Evolutionary conservation across 2,329 filamentous ascomycete species (phyloP).

Genomic region (Aureobasidium sp.): DNA sequence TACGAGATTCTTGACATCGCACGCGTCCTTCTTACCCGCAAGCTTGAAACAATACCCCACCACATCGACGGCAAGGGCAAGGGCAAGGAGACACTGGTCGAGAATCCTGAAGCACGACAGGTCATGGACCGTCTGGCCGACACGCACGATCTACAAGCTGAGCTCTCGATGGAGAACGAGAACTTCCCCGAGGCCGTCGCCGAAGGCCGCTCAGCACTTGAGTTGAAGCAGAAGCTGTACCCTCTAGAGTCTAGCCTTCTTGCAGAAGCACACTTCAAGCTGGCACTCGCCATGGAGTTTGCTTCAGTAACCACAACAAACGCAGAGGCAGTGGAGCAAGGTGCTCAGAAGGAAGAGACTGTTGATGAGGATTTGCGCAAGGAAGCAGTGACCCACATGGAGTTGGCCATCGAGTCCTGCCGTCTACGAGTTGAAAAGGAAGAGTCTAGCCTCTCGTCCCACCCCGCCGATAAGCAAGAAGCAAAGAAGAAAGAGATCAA

Average conservation of each 20-base stretch:
- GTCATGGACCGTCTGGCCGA: slow-evolving; percentile 84
- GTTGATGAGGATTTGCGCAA: slow-evolving; percentile 64
- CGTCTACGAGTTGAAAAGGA: slow-evolving; percentile 64
- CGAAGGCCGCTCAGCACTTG: slow-evolving; percentile 71
- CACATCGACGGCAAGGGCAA: slow-evolving; percentile 41
- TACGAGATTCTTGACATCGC: slow-evolving; percentile 59
- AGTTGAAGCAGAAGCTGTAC: slow-evolving; percentile 72
- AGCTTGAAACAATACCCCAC: slow-evolving; percentile 43
- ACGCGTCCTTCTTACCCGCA: slow-evolving; percentile 52
- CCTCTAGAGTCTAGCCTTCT: slow-evolving; percentile 75
- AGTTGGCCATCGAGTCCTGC: slow-evolving; percentile 66
- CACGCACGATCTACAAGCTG: slow-evolving; percentile 86
- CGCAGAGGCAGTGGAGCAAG: slow-evolving; percentile 40
- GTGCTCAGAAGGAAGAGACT: slow-evolving; percentile 29
- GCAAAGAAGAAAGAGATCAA: slow-evolving; percentile 54
- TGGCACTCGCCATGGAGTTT: slow-evolving; percentile 91
- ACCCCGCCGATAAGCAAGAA: slow-evolving; percentile 58
- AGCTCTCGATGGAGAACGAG: slow-evolving; percentile 96
- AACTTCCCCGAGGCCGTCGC: slow-evolving; percentile 81
- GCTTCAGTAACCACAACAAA: slow-evolving; percentile 66
- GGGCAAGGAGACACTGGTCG: slow-evolving; percentile 29
- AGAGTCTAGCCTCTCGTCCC: slow-evolving; percentile 54
- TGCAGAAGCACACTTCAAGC: slow-evolving; percentile 93
- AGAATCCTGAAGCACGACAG: slow-evolving; percentile 43
- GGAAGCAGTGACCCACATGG: slow-evolving; percentile 64